A percentile compares a stretch with the other conserved stretches of the same genome.
Evolutionary conservation across 495 filamentous ascomycete genomes (phyloP).

Genomic region (Cryomyces minteri): DNA sequence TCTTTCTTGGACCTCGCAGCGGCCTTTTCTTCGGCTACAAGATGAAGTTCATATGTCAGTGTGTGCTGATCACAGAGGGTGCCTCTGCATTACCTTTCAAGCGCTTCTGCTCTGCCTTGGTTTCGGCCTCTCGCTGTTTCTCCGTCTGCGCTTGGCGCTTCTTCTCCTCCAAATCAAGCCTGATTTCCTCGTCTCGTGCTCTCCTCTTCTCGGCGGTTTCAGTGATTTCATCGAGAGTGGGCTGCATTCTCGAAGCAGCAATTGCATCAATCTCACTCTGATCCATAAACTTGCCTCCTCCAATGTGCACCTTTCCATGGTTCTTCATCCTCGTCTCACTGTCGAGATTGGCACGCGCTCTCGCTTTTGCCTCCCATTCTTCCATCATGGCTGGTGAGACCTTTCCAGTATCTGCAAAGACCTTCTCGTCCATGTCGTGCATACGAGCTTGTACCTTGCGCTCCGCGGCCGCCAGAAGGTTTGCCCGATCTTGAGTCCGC

Average conservation of each 20-base stretch:
- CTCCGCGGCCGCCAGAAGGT: constrained; percentile 60
- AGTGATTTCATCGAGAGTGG: constrained; percentile 78
- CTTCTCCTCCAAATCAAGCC: constrained; percentile 33
- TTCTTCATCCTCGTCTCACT: constrained; percentile 35
- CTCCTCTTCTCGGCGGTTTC: constrained; percentile 50
- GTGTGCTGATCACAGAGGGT: background rate
- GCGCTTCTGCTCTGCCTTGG: constrained; percentile 30
- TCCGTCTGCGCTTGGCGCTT: constrained; percentile 25
- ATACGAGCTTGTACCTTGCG: constrained; percentile 67
- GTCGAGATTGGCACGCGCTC: constrained; percentile 44
- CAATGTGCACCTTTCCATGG: constrained; percentile 56
- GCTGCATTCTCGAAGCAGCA: constrained; percentile 64
- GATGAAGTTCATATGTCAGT: background rate
- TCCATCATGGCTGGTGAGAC: constrained; percentile 46
- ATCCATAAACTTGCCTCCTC: constrained; percentile 63
- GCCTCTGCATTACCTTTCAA: constrained; percentile 25
- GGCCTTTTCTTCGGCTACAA: background rate
- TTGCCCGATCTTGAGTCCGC: constrained; percentile 49
- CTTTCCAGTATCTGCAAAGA: constrained; percentile 61
- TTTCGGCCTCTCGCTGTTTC: constrained; percentile 36
- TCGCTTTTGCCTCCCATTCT: constrained; percentile 64
- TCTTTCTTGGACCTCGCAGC: background rate
- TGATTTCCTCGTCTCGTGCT: constrained; percentile 36
- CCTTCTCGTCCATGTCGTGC: constrained; percentile 58
- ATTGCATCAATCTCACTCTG: constrained; percentile 64